Evolutionary conservation across 108 stramenopile genomes (phyloP), one percentile per base, ranked within the genome.

Genomic region (Discostella stelligeroides): DNA sequence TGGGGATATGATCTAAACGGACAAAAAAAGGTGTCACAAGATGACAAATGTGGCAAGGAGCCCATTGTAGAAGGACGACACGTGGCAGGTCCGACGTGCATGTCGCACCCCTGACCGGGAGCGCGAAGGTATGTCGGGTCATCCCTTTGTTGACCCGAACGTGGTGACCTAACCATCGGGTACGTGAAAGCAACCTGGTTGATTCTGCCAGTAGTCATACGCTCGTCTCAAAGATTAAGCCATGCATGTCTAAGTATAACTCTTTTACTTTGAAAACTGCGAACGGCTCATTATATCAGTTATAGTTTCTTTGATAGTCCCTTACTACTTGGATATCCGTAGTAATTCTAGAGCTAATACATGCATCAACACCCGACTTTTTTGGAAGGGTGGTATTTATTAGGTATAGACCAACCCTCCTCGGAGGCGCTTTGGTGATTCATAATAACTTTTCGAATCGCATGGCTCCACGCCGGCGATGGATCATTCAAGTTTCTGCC

Each of bases 151-250:
- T 14, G 40, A 53, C 34, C 43, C n/a, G 56, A 42, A 45, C 2
- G 24, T 63, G 41, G 62, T 24, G n/a, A 28, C 46, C 25, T 63
- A 46, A 56, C 68, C 68, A 56, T 56, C 42, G 68, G 68, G 68
- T 28, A 68, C 23, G 53, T 56, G 69, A 72, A 84, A 87, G 94
- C 85, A 96, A 97, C 88, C 96, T 98, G 98, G 96, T 98, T 98
- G 98, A 98, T 98, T 96, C 98, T 98, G 98, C 96, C 98, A 98
- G 96, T 98, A 97, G 96, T 97, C 96, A 98, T 98, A 98, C 93
- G 97, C 97, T 98, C 93, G 97, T 97, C 96, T 98, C 95, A 97
- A 98, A 98, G 97, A 98, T 97, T 98, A 98, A 98, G 97, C 96
- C 97, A 98, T 98, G 97, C 97, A 97, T 96, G 97, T 98, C 91